Conservation (phyloP, 2,329 filamentous ascomycete species). For the Alternaria alternata region DNA sequence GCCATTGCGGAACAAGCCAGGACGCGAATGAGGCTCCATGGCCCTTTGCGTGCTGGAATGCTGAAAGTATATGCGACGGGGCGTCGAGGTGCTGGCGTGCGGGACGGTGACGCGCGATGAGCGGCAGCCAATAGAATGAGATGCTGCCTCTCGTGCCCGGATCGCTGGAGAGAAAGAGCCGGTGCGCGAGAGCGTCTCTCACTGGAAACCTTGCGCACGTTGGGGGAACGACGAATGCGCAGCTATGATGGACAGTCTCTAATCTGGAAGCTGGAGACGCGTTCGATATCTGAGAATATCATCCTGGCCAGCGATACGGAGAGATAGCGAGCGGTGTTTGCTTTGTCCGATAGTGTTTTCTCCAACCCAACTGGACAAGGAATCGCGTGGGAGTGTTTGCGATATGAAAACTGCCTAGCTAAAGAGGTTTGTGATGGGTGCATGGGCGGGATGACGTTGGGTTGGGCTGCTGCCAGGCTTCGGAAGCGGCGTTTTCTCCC, state of each 20-base stretch:
- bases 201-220: conserved; percentile 39
- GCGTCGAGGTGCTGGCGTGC: conserved; percentile 31
- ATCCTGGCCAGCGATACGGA: conserved; percentile 29
- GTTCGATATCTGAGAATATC: conserved; percentile 23
- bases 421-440: conserved; percentile 3
- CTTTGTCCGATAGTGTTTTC: conserved; percentile 1
- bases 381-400: conserved; percentile 2
- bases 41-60: conserved; percentile 37
- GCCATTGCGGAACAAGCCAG: conserved; percentile 38
- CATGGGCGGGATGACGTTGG: conserved; percentile 17
- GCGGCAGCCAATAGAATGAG: conserved; percentile 43
- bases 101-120: conserved; percentile 27
- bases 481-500: conserved; percentile 25
- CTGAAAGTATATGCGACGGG: conserved; percentile 49
- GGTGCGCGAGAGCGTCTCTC: conserved; percentile 38
- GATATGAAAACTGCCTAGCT: conserved; percentile 2
- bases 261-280: conserved; percentile 25
- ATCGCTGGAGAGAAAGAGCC: conserved; percentile 41
- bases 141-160: conserved; percentile 39
- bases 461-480: conserved; percentile 24
- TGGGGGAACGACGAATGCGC: conserved; percentile 34
- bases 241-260: conserved; percentile 30
- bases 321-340: conserved; percentile 14
- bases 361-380: neutral
- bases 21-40: conserved; percentile 51